Base-by-base conservation (phyloP, 2,329 filamentous ascomycete species). In the Stenocarpella maydis region DNA sequence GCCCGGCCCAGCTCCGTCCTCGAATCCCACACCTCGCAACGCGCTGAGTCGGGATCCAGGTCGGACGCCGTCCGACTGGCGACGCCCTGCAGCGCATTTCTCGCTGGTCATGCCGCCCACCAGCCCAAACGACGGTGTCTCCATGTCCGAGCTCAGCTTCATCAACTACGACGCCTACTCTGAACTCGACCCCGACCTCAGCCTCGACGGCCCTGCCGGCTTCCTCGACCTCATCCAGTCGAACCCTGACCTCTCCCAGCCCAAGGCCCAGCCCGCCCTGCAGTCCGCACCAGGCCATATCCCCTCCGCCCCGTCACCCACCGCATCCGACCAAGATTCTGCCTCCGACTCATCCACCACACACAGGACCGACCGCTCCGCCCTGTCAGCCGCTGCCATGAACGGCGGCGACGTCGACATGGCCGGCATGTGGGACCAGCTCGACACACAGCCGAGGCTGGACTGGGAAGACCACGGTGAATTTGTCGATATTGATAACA, bases 331-430 rank as follows among this genome's bases (percentile, higher is more conserved):
- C 63, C 81, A 81, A 69, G 85, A 87, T 74, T 86, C 84, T 3
- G 69, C 84, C 4, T 87, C 85, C 63, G 85, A 87, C 71, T 87
- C 86, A 10, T 83, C 83, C 15, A 81, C 81, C 47, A 85, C 83
- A 39, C 86, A 86, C 75, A 79, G 82, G 68, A 81, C 84, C 43
- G 79, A 80, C 19, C 84, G 82, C 72, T 83, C 82, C 1, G 80
- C 80, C 24, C 85, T 84, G 8, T 82, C 82, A 19, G 82, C 84
- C 71, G 81, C 82, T 24, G 80, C 77, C 39, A 76, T 80, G 68
- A 80, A 80, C 45, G 73, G 79, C 31, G 78, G 77, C 63, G 84
- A 86, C 75, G 72, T 80, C 43, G 80, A 80, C 74, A 84, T 85
- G 80, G 78, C 78, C 61, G 80, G 43, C 37, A 53, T 71, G 65